A percentile compares a stretch with the other conserved stretches of the same genome.
phyloP scores from a whole-genome alignment of 2,329 filamentous ascomycete genomes.

The Stagonosporopsis vannaccii region DNA sequence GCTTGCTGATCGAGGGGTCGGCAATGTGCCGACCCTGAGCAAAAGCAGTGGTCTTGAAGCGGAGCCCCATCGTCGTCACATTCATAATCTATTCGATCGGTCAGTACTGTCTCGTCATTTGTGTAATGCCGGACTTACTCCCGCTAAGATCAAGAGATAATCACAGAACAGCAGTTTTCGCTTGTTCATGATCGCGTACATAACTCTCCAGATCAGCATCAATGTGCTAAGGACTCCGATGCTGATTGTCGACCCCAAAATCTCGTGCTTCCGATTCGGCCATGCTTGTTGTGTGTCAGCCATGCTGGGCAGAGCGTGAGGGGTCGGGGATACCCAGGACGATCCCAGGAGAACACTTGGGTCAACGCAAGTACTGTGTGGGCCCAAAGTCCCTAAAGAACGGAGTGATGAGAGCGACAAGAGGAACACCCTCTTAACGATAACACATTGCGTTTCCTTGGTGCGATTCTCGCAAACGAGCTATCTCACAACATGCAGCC shows the following conservation, averaged over 20 bases:
- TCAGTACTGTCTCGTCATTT: not conserved
- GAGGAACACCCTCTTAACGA: slow-evolving; percentile 8
- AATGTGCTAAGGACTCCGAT: slow-evolving; percentile 26
- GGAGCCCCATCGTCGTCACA: slow-evolving; percentile 22
- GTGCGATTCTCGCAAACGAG: not conserved
- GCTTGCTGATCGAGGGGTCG: slow-evolving; percentile 30
- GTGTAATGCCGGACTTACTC: slow-evolving; percentile 18
- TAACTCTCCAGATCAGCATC: slow-evolving; percentile 31
- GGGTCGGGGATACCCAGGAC: slow-evolving; percentile 7
- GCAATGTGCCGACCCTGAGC: slow-evolving; percentile 34
- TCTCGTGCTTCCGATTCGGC: slow-evolving; percentile 25
- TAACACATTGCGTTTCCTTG: not conserved
- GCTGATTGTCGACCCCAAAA: slow-evolving; percentile 24
- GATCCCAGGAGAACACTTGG: slow-evolving; percentile 10
- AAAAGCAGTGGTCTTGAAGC: slow-evolving; percentile 24
- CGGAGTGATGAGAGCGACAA: slow-evolving; percentile 6
- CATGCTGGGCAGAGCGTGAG: slow-evolving; percentile 16
- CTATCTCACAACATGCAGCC: not conserved
- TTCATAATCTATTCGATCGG: slow-evolving; percentile 22
- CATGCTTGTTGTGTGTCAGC: slow-evolving; percentile 21
- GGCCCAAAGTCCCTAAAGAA: slow-evolving; percentile 1
- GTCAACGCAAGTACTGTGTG: slow-evolving; percentile 4
- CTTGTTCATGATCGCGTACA: slow-evolving; percentile 26
- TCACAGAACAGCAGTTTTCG: slow-evolving; percentile 35
- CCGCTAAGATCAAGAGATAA: slow-evolving; percentile 30